Evolutionary conservation across 345 rosid species (phyloP), one percentile per base, ranked within the genome.

Genomic region (Salix dunnii): DNA sequence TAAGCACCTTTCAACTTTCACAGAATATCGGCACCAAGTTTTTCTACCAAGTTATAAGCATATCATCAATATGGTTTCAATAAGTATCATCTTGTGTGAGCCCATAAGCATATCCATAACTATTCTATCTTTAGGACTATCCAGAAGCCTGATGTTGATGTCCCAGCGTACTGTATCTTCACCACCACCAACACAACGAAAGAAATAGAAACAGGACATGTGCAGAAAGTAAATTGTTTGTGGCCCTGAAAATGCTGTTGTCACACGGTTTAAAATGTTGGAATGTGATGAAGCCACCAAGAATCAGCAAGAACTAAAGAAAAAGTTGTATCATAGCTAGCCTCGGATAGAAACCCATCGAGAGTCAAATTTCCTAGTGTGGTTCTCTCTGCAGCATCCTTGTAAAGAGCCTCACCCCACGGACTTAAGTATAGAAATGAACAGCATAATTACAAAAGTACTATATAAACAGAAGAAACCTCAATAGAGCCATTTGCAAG

Each of bases 321-420:
- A 20, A 18, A 27, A 61, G 20, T 17, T 61, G 73, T 23, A 77
- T 76, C 72, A 71, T 76, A 76, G 85, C 90, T 76, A 51, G 91
- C 94, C 94, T 86, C 83, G 35, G 96, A 87, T 31, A 93, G 82
- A 68, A 93, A 93, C 46, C 93, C 94, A 36, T 80, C 85, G 61
- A 89, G 83, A 72, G 92, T 89, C 77, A 91, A 84, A 85, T 82
- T 83, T 74, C 96, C 93, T 53, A 61, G 73, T 16, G 86, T n/a
- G 40, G 92, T 87, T 83, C 84, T 91, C 87, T 90, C 97, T 76
- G 84, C 87, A 53, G 90, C 92, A 84, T 88, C 86, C 80, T 83
- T 83, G 65, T 88, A 93, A 31, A 96, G 92, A 75, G 80, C 87
- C 70, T 76, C 86, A 79, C 40, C 63, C 96, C 94, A 93, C 48